phyloP scores from a whole-genome alignment of 768 basidiomycete species.

The Suillus lakei region DNA sequence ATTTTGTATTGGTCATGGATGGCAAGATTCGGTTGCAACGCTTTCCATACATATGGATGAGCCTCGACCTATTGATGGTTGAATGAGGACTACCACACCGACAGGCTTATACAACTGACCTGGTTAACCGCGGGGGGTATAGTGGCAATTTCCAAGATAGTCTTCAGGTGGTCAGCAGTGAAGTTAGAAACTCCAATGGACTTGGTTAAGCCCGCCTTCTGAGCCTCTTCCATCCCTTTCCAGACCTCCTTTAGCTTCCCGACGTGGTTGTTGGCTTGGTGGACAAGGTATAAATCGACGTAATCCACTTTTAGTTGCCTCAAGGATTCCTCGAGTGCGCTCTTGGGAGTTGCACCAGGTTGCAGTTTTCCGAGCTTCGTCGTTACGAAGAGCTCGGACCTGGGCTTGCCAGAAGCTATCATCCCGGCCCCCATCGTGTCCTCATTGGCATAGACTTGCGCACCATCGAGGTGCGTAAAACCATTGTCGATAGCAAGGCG shows the following conservation, averaged over 20 bases:
- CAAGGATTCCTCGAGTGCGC: slow-evolving; percentile 56
- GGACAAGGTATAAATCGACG: slow-evolving; percentile 71
- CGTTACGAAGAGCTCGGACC: slow-evolving; percentile 63
- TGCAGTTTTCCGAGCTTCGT: slow-evolving; percentile 50
- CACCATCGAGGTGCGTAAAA: slow-evolving; percentile 68
- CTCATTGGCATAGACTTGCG: slow-evolving; percentile 64
- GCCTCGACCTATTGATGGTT: slow-evolving; percentile 46
- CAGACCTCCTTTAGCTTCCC: slow-evolving; percentile 57
- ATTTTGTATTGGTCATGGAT: slow-evolving; percentile 43
- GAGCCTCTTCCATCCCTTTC: slow-evolving; percentile 63
- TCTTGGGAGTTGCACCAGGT: slow-evolving; percentile 50
- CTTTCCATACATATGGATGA: slow-evolving; percentile 56
- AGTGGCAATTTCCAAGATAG: slow-evolving; percentile 48
- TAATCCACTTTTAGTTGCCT: slow-evolving; percentile 55
- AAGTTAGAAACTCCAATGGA: slow-evolving; percentile 64
- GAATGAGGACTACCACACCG: neutral
- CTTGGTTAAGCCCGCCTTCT: slow-evolving; percentile 44
- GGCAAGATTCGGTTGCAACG: slow-evolving; percentile 40
- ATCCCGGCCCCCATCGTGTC: slow-evolving; percentile 55
- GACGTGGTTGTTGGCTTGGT: slow-evolving; percentile 43
- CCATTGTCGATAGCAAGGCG: slow-evolving; percentile 56
- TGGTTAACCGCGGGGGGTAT: slow-evolving; percentile 59
- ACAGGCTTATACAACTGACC: slow-evolving; percentile 29
- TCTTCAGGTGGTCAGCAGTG: slow-evolving; percentile 44
- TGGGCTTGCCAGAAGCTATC: slow-evolving; percentile 51